These are phyloP conservation scores for Naganishia albida DNA, from an alignment of 1,284 basidiomycete genomes.

Conservation along the genomic window DNA sequence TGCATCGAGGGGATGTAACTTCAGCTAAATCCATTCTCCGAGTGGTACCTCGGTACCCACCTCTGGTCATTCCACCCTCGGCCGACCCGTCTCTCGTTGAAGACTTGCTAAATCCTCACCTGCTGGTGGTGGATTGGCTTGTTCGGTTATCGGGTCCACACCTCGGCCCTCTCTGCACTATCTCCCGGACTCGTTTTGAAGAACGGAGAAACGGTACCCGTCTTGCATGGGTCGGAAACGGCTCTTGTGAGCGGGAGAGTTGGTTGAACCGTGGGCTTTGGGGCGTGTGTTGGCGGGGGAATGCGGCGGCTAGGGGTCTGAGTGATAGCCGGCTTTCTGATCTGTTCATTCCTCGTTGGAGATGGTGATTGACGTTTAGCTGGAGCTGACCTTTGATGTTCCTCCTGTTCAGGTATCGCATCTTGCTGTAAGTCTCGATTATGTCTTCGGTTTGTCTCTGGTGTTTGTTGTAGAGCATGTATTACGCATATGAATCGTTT, in stretches of 20 bases:
- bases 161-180: constrained; percentile 12
- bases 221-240: constrained; percentile 1
- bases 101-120: constrained; percentile 7
- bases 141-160: constrained; percentile 27
- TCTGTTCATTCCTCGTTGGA: constrained; percentile 11
- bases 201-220: constrained; percentile 16
- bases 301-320: constrained; percentile 15
- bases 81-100: constrained; percentile 17
- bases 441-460: too few species aligned
- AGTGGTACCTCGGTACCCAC: constrained; percentile 29
- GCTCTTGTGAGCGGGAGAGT: constrained; percentile 19
- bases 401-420: too few species aligned
- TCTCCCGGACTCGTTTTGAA: constrained; percentile 30
- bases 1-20: constrained; percentile 26
- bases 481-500: too few species aligned
- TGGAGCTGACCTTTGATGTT: constrained; percentile 3
- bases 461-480: too few species aligned
- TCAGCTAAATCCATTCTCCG: constrained; percentile 32
- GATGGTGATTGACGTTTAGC: too few species aligned
- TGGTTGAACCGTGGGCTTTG: constrained; percentile 24
- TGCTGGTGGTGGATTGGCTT: too few species aligned
- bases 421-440: too few species aligned
- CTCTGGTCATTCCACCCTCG: constrained; percentile 14
- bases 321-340: constrained; percentile 31
- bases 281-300: neutral